Evolutionary conservation across 805 yeast genomes (phyloP).

Genomic region (Pichia californica): DNA sequence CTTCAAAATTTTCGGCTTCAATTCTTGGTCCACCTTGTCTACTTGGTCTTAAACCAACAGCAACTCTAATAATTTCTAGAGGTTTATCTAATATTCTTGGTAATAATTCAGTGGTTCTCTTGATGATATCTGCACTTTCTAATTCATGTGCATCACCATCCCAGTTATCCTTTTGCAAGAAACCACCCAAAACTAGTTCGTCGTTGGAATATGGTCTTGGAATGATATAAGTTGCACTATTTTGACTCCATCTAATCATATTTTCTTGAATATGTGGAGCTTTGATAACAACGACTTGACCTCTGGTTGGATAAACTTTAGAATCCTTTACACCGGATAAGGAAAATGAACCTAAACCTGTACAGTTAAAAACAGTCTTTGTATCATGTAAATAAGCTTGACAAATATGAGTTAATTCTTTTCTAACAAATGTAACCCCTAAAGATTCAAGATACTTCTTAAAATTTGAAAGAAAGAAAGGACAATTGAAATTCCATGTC

Average conservation of each 20-base stretch:
- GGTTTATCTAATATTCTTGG: constrained; percentile 42
- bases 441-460: constrained; percentile 34
- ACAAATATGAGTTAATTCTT: constrained; percentile 44
- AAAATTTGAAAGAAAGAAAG: constrained; percentile 48
- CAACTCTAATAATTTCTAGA: constrained; percentile 53
- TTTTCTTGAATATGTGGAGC: constrained; percentile 66
- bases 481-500: constrained; percentile 71
- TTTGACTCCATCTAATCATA: constrained; percentile 53
- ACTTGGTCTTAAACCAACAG: constrained; percentile 71
- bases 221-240: constrained; percentile 60
- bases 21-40: constrained; percentile 72
- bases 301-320: constrained; percentile 65
- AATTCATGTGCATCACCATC: constrained; percentile 49
- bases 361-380: constrained; percentile 60
- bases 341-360: constrained; percentile 63
- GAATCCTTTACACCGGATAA: constrained; percentile 63
- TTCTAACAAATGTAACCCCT: constrained; percentile 49
- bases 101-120: constrained; percentile 45
- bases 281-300: constrained; percentile 68
- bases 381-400: constrained; percentile 43
- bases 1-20: constrained; percentile 44
- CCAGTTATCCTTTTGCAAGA: constrained; percentile 57
- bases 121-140: constrained; percentile 56
- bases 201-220: constrained; percentile 64
- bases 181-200: constrained; percentile 72